These are phyloP conservation scores for Dactylellina sp. DNA, from an alignment of 2,329 filamentous ascomycete species.

Conservation along the genomic window DNA sequence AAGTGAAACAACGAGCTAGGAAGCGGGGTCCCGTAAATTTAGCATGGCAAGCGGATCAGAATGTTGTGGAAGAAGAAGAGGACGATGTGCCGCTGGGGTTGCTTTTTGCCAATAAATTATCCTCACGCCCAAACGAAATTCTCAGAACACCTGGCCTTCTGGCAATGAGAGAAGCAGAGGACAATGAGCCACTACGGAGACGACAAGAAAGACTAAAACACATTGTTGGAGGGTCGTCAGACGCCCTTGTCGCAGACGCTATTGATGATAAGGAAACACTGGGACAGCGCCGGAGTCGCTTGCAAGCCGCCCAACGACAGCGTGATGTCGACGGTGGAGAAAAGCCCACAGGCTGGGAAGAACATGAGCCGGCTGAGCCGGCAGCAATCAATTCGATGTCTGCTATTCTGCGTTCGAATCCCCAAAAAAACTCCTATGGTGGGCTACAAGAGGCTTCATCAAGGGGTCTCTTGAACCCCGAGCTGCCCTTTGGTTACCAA, in stretches of 20 bases:
- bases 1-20: slow-evolving; percentile 81
- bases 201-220: slow-evolving; percentile 81
- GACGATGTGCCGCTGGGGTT: slow-evolving; percentile 90
- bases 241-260: slow-evolving; percentile 68
- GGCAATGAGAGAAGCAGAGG: slow-evolving; percentile 85
- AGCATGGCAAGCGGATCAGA: slow-evolving; percentile 81
- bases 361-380: neutral
- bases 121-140: slow-evolving; percentile 70
- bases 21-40: slow-evolving; percentile 82
- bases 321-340: slow-evolving; percentile 13
- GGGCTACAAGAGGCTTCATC: slow-evolving; percentile 15
- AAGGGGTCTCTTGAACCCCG: slow-evolving; percentile 34
- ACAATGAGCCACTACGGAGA: slow-evolving; percentile 86
- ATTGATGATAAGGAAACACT: slow-evolving; percentile 73
- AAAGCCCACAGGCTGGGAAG: slow-evolving; percentile 19
- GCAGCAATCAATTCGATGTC: slow-evolving; percentile 36
- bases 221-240: slow-evolving; percentile 74
- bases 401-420: slow-evolving; percentile 34
- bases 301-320: slow-evolving; percentile 67
- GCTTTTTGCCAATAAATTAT: slow-evolving; percentile 74
- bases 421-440: slow-evolving; percentile 21
- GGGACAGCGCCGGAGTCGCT: slow-evolving; percentile 78
- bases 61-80: slow-evolving; percentile 70
- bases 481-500: slow-evolving; percentile 51
- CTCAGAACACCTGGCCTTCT: slow-evolving; percentile 76